Conservation (phyloP, 192 early-diverging fungal genomes). For the Backusella mclennaniae region DNA sequence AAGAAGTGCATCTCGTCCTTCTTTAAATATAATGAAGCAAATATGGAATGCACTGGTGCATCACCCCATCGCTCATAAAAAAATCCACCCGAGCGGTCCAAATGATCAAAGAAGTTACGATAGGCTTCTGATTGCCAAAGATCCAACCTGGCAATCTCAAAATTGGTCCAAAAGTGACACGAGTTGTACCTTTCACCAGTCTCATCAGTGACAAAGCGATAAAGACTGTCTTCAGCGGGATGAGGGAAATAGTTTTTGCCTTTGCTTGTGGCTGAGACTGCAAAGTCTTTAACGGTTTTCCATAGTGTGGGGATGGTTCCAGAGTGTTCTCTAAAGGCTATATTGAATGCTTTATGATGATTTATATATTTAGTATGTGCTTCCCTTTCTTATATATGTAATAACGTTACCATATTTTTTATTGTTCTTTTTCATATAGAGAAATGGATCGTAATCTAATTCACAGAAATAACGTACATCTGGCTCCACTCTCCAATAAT, state of each 20-base stretch:
- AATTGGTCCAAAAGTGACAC: constrained; percentile 85
- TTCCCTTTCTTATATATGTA: background rate
- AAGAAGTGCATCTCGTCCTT: constrained; percentile 68
- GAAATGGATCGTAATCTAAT: constrained; percentile 56
- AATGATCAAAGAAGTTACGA: constrained; percentile 52
- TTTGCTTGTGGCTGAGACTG: constrained; percentile 24
- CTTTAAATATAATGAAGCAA: constrained; percentile 53
- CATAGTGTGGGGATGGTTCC: constrained; percentile 73
- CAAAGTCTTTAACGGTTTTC: constrained; percentile 53
- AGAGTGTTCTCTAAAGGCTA: constrained; percentile 69
- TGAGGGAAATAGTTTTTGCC: constrained; percentile 36
- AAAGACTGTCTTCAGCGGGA: constrained; percentile 31
- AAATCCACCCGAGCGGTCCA: constrained; percentile 67
- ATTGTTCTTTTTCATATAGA: constrained; percentile 45
- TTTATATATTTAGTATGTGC: background rate
- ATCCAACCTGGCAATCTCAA: constrained; percentile 66
- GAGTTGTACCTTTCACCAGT: constrained; percentile 50
- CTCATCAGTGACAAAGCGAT: constrained; percentile 51
- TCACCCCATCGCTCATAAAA: constrained; percentile 78
- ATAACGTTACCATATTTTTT: constrained; percentile 35
- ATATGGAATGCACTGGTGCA: constrained; percentile 71
- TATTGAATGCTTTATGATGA: constrained; percentile 53
- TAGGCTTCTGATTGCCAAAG: constrained; percentile 58
- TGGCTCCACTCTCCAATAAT: constrained; percentile 61
- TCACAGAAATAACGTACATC: constrained; percentile 56